These are phyloP conservation scores for Heliamphora pulchella DNA, from an alignment of 179 eudicot species.

Conservation along the genomic window DNA sequence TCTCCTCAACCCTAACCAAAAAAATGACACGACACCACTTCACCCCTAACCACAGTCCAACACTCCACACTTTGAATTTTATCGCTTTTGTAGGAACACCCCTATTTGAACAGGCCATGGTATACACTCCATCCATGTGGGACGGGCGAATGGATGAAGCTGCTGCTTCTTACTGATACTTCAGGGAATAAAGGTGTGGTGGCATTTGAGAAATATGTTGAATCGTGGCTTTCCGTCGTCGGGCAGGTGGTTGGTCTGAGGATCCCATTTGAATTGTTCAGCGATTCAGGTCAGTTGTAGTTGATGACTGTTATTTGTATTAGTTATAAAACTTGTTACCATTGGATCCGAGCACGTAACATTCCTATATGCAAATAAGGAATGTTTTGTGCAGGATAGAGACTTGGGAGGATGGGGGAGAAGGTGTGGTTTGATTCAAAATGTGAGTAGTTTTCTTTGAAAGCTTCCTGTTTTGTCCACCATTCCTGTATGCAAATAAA, in stretches of 20 bases:
- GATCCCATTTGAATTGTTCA: slow-evolving; percentile 53
- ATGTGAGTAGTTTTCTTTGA: no score
- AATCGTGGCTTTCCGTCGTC: slow-evolving; percentile 81
- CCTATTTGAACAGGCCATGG: slow-evolving; percentile 82
- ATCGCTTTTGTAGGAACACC: slow-evolving; percentile 63
- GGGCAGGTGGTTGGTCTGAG: slow-evolving; percentile 83
- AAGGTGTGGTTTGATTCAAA: no score
- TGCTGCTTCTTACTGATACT: slow-evolving; percentile 33
- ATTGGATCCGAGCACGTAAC: no score
- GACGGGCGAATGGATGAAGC: slow-evolving; percentile 77
- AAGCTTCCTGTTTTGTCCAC: no score
- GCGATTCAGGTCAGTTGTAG: not conserved
- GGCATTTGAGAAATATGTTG: slow-evolving; percentile 40
- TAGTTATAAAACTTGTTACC: no score
- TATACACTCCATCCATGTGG: slow-evolving; percentile 87
- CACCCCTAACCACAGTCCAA: no score
- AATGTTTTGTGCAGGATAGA: no score
- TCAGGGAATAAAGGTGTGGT: slow-evolving; percentile 22
- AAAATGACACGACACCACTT: no score
- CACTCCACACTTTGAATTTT: not conserved
- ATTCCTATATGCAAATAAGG: no score
- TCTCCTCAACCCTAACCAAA: not conserved
- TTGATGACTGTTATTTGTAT: no score
- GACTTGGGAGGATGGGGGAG: no score
- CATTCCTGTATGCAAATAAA: no score